Base-by-base conservation (phyloP, 2,329 filamentous ascomycete species). In the Grosmannia huntii region DNA sequence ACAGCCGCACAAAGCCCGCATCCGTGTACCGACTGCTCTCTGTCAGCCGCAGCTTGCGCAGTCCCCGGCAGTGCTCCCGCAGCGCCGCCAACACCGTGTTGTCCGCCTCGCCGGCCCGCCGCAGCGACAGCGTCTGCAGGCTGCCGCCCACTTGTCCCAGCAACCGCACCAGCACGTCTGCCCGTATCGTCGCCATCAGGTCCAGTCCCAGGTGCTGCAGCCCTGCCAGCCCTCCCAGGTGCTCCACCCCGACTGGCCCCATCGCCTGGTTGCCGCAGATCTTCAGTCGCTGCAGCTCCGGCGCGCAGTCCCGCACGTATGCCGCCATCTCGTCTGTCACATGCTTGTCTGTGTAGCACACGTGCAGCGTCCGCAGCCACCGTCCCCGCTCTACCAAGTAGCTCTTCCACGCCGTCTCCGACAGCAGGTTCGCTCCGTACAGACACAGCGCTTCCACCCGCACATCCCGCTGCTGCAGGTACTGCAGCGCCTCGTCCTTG, bases 311-410 rank as follows among this genome's bases (percentile, higher is more conserved):
- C 27, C 78, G 76, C 60, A 96, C 74, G n/a, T 78, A 69, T 16
- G 75, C 68, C 1, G 94, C 73, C 1, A 82, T 82, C 9, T 86
- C 79, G 60, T 96, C 85, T 48, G 85, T 83, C 63, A 97, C 87
- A 36, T 91, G 84, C 56, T 80, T 86, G 68, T 96, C 90, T 0
- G 94, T 87, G 71, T 87, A 90, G 66, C 90, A 90, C 2, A 96
- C 78, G 65, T 90, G 87, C 23, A 97, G 70, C 0, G 77, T 77
- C 64, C 83, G 80, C 14, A 96, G 76, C 25, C 78, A 70, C 10
- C 73, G 65, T 12, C 90, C 91, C 60, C 86, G 84, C 55, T 77
- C 75, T 14, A 74, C 72, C 57, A 96, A 81, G 54, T 87, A 83
- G 54, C 80, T 76, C 56, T 80, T 76, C 91, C 91, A 96, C 67